Evolutionary conservation across 768 basidiomycete species (phyloP), one percentile per base, ranked within the genome.

Genomic region (Tricholoma sp.): DNA sequence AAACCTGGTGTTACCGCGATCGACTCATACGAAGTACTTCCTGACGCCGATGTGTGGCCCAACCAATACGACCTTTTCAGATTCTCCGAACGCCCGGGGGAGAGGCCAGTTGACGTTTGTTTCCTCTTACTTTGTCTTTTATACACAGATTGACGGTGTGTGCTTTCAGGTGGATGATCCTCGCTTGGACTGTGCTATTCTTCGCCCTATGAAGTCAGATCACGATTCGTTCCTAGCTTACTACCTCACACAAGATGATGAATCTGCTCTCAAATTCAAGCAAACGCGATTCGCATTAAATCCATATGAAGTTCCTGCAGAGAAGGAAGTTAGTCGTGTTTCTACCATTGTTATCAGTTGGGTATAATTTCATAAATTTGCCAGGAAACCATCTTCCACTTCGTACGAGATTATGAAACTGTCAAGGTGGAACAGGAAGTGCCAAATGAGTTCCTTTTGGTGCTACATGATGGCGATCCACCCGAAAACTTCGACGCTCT

Each of bases 141-240:
- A 11, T 22, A 3, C 50, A 22, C n/a, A 19, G 39, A 45, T 35
- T 53, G 27, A 56, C 29, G 35, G 11, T 19, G 50, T 11, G 21
- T 47, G 49, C 35, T 46, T 10, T 31, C 55, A 91, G 89, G 76
- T 80, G 55, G 84, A 88, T 22, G 91, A 94, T 66, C 88, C 88
- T 39, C 82, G 91, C 24, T 64, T 93, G 57, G 90, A 93, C 66
- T 92, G 91, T 66, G 91, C 91, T 18, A 88, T 93, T 58, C 73
- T 94, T 54, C 83, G 91, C 24, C 91, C 91, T 1, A 91, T 91
- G 88, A 88, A 89, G 67, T 85, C 88, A 2, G 91, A 93, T 50
- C 88, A 91, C 21, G 91, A 93, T 65, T 89, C 91, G 46, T 93
- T 93, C 82, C 72, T 94, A 55, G 84, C 90, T 10, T 93, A 90